Conservation (phyloP, 1,284 basidiomycete species). For the Xerocomus amazonicus region DNA sequence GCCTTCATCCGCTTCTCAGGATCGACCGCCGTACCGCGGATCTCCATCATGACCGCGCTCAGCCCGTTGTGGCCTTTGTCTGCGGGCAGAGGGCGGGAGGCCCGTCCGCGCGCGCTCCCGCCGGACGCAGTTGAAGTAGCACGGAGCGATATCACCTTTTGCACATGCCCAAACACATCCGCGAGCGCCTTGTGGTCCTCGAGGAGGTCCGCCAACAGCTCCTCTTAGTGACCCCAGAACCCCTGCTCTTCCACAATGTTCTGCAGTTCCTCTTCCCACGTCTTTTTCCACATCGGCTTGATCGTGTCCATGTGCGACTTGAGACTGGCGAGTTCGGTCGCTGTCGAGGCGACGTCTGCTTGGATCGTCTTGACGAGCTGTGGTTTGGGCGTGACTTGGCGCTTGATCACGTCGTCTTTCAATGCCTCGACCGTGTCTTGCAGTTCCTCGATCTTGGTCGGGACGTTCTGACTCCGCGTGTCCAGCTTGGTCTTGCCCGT, state of each 20-base stretch:
- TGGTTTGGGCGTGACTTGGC: constrained; percentile 83
- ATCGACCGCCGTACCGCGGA: constrained; percentile 78
- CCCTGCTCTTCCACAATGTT: constrained; percentile 98
- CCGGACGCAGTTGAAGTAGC: constrained; percentile 38
- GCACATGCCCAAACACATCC: constrained; percentile 84
- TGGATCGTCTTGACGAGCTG: constrained; percentile 70
- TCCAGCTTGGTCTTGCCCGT: constrained; percentile 91
- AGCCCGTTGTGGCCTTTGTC: constrained; percentile 65
- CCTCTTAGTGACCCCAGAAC: constrained; percentile 88
- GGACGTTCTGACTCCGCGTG: constrained; percentile 79
- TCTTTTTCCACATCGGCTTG: constrained; percentile 98
- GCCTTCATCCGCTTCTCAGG: constrained; percentile 82
- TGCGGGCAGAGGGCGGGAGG: constrained; percentile 54
- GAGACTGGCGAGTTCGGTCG: constrained; percentile 72
- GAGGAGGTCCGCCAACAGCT: constrained; percentile 82
- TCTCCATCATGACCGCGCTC: constrained; percentile 81
- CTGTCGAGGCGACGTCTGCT: constrained; percentile 71
- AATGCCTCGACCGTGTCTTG: constrained; percentile 90
- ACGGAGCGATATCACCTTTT: constrained; percentile 82
- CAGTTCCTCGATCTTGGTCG: constrained; percentile 92
- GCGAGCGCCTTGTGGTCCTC: constrained; percentile 89
- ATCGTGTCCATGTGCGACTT: constrained; percentile 85
- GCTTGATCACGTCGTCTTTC: constrained; percentile 88
- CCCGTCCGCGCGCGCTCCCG: constrained; percentile 35
- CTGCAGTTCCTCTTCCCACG: constrained; percentile 95